phyloP scores from a whole-genome alignment of 2,329 filamentous ascomycete species.

The Penicillium nordicum region DNA sequence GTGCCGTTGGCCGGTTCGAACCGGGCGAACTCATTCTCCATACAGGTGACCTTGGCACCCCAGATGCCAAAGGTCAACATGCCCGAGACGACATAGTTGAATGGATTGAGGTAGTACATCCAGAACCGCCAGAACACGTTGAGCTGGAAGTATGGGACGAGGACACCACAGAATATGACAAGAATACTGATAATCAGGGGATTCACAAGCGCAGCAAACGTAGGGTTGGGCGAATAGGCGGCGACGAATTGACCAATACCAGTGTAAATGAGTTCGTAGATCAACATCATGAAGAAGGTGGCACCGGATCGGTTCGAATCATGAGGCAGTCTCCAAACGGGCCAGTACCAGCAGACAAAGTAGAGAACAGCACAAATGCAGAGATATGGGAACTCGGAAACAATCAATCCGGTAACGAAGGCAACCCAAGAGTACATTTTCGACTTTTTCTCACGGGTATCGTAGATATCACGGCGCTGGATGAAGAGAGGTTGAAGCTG shows the following conservation, averaged over 20 bases:
- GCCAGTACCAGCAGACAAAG: slow-evolving; percentile 44
- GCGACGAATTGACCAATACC: slow-evolving; percentile 76
- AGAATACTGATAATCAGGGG: slow-evolving; percentile 73
- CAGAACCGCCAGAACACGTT: slow-evolving; percentile 68
- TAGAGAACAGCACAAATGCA: slow-evolving; percentile 10
- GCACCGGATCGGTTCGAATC: slow-evolving; percentile 45
- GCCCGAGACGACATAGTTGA: slow-evolving; percentile 59
- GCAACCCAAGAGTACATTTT: slow-evolving; percentile 11
- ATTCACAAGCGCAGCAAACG: slow-evolving; percentile 69
- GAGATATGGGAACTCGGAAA: slow-evolving; percentile 10
- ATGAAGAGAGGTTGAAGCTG: slow-evolving; percentile 9
- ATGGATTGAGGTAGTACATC: slow-evolving; percentile 59
- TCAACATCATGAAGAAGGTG: slow-evolving; percentile 67
- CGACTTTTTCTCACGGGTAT: slow-evolving; percentile 9
- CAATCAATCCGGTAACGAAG: slow-evolving; percentile 7
- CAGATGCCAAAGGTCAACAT: slow-evolving; percentile 54
- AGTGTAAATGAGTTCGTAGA: slow-evolving; percentile 69
- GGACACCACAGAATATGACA: slow-evolving; percentile 67
- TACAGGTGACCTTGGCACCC: slow-evolving; percentile 49
- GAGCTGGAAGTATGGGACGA: slow-evolving; percentile 61
- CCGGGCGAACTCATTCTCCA: slow-evolving; percentile 47
- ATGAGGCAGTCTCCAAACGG: slow-evolving; percentile 61
- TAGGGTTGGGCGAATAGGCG: slow-evolving; percentile 65
- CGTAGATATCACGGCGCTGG: slow-evolving; percentile 9
- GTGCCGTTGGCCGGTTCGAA: slow-evolving; percentile 45